These are phyloP conservation scores for Eucalyptus albens DNA, from an alignment of 345 rosid species.

Conservation along the genomic window DNA sequence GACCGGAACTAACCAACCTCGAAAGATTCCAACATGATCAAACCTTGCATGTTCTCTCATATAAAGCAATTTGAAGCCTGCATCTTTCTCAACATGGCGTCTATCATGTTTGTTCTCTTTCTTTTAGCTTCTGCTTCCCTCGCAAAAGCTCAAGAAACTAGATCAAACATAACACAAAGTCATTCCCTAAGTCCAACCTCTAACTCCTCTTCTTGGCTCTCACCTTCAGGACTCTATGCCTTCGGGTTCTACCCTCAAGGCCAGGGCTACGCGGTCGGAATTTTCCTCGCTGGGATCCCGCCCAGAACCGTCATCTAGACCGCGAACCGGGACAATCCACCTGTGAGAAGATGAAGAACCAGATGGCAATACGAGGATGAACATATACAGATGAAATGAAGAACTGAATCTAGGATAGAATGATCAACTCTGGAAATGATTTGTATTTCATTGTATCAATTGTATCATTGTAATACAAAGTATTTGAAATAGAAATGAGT, in stretches of 20 bases:
- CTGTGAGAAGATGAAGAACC: no score
- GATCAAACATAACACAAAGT: background rate
- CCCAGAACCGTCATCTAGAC: no score
- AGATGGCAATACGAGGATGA: no score
- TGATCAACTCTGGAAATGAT: no score
- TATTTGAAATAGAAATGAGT: no score
- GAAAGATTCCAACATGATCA: background rate
- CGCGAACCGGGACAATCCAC: no score
- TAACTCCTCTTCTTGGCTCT: slow-evolving; percentile 1
- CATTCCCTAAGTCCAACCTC: background rate
- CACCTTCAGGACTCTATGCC: slow-evolving; percentile 6
- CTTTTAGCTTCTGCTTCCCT: background rate
- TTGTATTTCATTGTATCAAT: no score
- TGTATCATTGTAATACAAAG: no score
- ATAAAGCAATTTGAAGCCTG: background rate
- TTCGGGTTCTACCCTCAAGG: slow-evolving; percentile 12
- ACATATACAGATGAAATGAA: no score
- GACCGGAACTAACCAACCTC: background rate
- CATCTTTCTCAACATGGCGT: background rate
- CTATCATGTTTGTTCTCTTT: background rate
- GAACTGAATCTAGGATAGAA: no score
- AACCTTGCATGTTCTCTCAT: background rate
- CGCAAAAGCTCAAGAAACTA: background rate
- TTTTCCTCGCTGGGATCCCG: background rate
- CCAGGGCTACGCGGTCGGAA: background rate